Evolutionary conservation across 805 yeast species (phyloP).

Genomic region (Nakazawaea peltata): DNA sequence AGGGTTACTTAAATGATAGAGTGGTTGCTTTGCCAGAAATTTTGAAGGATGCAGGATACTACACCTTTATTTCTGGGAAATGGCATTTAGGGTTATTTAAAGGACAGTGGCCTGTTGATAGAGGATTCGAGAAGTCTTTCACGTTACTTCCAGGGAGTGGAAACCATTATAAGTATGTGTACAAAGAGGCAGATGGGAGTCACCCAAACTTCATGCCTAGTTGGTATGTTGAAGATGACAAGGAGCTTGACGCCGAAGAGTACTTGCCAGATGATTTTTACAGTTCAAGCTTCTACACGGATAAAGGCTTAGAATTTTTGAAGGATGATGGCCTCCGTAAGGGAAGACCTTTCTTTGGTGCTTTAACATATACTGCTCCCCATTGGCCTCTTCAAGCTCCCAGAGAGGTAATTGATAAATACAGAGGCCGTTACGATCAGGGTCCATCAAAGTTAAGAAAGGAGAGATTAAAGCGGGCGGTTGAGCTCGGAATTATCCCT

Average conservation of each 20-base stretch:
- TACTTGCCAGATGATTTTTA: slow-evolving; percentile 40
- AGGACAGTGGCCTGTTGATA: slow-evolving; percentile 39
- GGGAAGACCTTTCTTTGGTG: slow-evolving; percentile 46
- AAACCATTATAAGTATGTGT: slow-evolving; percentile 43
- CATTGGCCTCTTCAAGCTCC: slow-evolving; percentile 67
- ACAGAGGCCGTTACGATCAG: slow-evolving; percentile 36
- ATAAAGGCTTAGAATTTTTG: slow-evolving; percentile 31
- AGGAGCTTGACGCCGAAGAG: slow-evolving; percentile 25
- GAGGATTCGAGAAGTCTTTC: slow-evolving; percentile 45
- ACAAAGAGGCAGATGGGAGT: slow-evolving; percentile 24
- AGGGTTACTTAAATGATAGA: slow-evolving; percentile 41
- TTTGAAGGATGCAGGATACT: slow-evolving; percentile 38
- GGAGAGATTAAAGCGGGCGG: slow-evolving; percentile 30
- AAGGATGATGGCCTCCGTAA: slow-evolving; percentile 19
- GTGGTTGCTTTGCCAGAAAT: slow-evolving; percentile 50
- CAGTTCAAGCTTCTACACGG: slow-evolving; percentile 36
- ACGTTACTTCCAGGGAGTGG: slow-evolving; percentile 49
- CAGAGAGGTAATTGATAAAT: slow-evolving; percentile 33
- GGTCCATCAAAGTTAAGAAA: slow-evolving; percentile 40
- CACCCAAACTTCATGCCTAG: slow-evolving; percentile 28
- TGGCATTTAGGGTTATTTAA: slow-evolving; percentile 49
- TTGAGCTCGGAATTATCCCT: slow-evolving; percentile 36
- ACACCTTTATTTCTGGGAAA: slow-evolving; percentile 47
- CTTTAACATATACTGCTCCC: slow-evolving; percentile 54
- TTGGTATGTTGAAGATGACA: slow-evolving; percentile 31